phyloP scores from a whole-genome alignment of 1,139 yeast genomes.

The Zygotorulaspora mrakii region DNA sequence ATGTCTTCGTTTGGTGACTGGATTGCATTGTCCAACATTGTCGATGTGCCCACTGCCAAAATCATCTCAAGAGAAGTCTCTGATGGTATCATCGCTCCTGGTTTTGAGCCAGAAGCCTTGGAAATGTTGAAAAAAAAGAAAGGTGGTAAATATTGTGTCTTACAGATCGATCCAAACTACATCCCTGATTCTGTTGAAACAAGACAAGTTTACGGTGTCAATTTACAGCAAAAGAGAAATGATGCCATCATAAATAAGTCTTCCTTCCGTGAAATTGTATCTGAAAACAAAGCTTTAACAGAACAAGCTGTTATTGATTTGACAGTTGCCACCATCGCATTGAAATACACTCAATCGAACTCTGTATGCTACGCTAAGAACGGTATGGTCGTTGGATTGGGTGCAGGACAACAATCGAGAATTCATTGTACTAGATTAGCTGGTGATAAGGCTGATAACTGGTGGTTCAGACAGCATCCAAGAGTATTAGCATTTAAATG shows the following conservation, averaged over 20 bases:
- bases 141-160: constrained; percentile 93
- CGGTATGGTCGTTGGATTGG: constrained; percentile 98
- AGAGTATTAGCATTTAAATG: constrained; percentile 86
- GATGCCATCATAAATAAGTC: constrained; percentile 90
- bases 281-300: constrained; percentile 78
- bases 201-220: constrained; percentile 93
- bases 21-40: constrained; percentile 94
- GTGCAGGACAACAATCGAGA: constrained; percentile 99
- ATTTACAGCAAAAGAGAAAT: constrained; percentile 93
- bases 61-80: constrained; percentile 96
- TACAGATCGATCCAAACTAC: constrained; percentile 93
- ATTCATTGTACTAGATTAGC: constrained; percentile 98
- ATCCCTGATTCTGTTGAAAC: constrained; percentile 78
- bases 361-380: constrained; percentile 97
- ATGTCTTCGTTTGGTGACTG: constrained; percentile 99
- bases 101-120: constrained; percentile 87
- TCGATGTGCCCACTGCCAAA: constrained; percentile 93
- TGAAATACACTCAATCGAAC: constrained; percentile 96
- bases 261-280: constrained; percentile 87
- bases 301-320: constrained; percentile 91
- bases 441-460: constrained; percentile 98
- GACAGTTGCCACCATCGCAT: constrained; percentile 93
- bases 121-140: constrained; percentile 86
- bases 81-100: constrained; percentile 99
- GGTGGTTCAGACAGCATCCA: constrained; percentile 99